phyloP scores from a whole-genome alignment of 495 filamentous ascomycete genomes.

The Penicillium steckii region DNA sequence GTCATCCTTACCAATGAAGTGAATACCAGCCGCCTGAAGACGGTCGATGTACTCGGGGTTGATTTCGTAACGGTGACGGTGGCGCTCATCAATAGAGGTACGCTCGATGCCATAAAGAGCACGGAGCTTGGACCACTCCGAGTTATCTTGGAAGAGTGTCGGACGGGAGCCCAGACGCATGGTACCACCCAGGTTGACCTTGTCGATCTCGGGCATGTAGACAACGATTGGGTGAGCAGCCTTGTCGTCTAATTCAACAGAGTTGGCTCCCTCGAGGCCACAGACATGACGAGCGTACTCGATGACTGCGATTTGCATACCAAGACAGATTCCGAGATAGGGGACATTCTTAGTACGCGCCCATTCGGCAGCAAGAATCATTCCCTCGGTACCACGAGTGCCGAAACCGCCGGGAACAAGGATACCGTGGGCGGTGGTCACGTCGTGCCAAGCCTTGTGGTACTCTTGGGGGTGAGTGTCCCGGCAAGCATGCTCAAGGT shows the following conservation, averaged over 20 bases:
- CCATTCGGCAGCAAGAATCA: slow-evolving; percentile 81
- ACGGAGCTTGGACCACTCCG: slow-evolving; percentile 78
- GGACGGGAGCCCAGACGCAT: slow-evolving; percentile 85
- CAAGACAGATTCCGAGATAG: slow-evolving; percentile 90
- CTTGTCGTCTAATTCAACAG: slow-evolving; percentile 61
- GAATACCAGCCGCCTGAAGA: slow-evolving; percentile 33
- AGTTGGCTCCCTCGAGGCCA: slow-evolving; percentile 58
- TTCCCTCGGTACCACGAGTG: slow-evolving; percentile 75
- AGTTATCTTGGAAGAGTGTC: slow-evolving; percentile 71
- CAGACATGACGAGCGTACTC: slow-evolving; percentile 78
- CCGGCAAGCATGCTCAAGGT: slow-evolving; percentile 66
- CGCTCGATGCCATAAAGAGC: slow-evolving; percentile 61
- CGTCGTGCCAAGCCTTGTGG: slow-evolving; percentile 84
- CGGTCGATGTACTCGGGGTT: slow-evolving; percentile 39
- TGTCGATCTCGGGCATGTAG: slow-evolving; percentile 89
- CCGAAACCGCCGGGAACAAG: slow-evolving; percentile 77
- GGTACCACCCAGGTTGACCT: slow-evolving; percentile 74
- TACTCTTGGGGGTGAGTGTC: slow-evolving; percentile 65
- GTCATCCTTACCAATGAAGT: slow-evolving; percentile 71
- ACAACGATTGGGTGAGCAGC: slow-evolving; percentile 66
- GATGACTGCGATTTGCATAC: slow-evolving; percentile 92
- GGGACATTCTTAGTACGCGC: slow-evolving; percentile 78
- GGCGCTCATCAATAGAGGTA: slow-evolving; percentile 45
- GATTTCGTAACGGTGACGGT: slow-evolving; percentile 48
- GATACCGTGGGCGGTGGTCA: slow-evolving; percentile 68